Conservation (phyloP, 352 stramenopile species). For the Discostella stelligera region DNA sequence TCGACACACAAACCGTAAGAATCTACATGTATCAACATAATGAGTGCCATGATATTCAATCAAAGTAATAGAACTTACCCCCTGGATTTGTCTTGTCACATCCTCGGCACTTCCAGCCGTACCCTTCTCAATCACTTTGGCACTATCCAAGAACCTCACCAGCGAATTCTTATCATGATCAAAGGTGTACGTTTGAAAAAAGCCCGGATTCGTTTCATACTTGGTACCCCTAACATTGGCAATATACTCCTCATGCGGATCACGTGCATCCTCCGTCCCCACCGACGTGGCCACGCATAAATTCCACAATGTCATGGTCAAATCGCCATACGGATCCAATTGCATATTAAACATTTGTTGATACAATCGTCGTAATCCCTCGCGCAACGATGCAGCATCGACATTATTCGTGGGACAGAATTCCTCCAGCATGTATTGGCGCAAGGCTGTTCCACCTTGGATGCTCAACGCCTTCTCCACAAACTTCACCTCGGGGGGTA, state of each 20-base stretch:
- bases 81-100: constrained; percentile 48
- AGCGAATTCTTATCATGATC: constrained; percentile 71
- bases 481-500: constrained; percentile 75
- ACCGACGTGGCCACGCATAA: constrained; percentile 66
- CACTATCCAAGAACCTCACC: constrained; percentile 77
- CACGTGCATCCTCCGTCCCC: constrained; percentile 64
- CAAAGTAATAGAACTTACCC: constrained; percentile 23
- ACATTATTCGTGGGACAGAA: constrained; percentile 75
- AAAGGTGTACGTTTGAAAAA: constrained; percentile 83
- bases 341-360: constrained; percentile 82
- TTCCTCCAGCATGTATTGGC: constrained; percentile 78
- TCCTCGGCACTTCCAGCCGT: constrained; percentile 48
- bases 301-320: constrained; percentile 74
- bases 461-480: constrained; percentile 74
- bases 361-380: constrained; percentile 69
- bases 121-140: constrained; percentile 53
- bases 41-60: neutral
- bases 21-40: neutral
- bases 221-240: constrained; percentile 45
- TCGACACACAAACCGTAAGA: neutral
- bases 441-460: constrained; percentile 70
- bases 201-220: constrained; percentile 65
- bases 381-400: constrained; percentile 59
- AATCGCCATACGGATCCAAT: constrained; percentile 78
- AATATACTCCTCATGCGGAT: constrained; percentile 71